Conservation (phyloP, 148 eudicot species). For the Amaranthus hypochondriacus region DNA sequence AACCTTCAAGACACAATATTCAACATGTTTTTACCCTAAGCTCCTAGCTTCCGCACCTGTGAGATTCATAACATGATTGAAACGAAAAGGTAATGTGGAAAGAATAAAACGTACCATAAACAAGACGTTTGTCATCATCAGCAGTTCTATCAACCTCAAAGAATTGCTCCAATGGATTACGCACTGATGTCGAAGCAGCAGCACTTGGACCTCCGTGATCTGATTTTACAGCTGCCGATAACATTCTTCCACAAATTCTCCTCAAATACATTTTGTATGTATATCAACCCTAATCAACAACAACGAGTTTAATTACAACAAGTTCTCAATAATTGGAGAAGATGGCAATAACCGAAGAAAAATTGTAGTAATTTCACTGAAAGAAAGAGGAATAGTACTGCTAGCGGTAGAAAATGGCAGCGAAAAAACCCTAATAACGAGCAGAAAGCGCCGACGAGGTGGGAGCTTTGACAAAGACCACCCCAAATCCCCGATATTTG, state of each 20-base stretch:
- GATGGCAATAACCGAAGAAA: not conserved
- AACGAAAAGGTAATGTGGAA: too few species aligned
- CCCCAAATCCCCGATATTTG: too few species aligned
- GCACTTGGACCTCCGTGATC: constrained; percentile 19
- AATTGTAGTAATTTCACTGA: not conserved
- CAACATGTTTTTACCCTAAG: too few species aligned
- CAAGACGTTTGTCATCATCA: constrained; percentile 31
- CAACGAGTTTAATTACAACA: not conserved
- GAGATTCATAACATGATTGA: too few species aligned
- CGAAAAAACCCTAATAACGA: too few species aligned
- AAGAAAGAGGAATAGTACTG: not conserved
- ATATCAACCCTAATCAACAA: not conserved
- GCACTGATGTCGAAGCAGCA: constrained; percentile 14
- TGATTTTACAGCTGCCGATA: constrained; percentile 18
- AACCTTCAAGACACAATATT: too few species aligned
- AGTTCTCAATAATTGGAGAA: not conserved
- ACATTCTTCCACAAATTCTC: constrained; percentile 23
- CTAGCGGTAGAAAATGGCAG: too few species aligned
- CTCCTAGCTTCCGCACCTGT: too few species aligned
- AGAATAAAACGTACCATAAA: constrained; percentile 19
- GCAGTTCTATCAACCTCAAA: constrained; percentile 28
- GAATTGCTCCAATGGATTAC: constrained; percentile 31
- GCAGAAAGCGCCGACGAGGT: too few species aligned
- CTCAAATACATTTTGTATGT: constrained; percentile 18
- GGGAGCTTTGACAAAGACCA: too few species aligned